Conservation (phyloP, 352 stramenopile species). For the Globisporangium megalacanthum region DNA sequence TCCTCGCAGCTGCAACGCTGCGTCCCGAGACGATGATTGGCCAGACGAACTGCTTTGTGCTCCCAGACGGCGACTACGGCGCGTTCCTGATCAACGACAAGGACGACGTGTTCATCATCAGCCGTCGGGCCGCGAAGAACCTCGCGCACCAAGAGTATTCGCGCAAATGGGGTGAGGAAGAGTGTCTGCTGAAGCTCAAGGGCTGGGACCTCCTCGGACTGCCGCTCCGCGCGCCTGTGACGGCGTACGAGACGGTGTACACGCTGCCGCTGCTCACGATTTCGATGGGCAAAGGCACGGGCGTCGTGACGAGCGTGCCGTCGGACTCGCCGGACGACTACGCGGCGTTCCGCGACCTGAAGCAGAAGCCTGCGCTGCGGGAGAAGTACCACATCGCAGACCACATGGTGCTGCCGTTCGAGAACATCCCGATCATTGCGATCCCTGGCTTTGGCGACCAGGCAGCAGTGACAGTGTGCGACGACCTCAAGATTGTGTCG, state of each 20-base stretch:
- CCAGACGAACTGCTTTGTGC: conserved; percentile 99
- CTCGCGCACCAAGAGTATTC: conserved; percentile 94
- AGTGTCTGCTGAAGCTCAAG: conserved; percentile 89
- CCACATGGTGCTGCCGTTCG: conserved; percentile 97
- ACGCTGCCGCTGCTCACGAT: conserved; percentile 99
- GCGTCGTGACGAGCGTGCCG: conserved; percentile 98
- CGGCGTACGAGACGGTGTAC: conserved; percentile 98
- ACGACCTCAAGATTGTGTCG: conserved; percentile 98
- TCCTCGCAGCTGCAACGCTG: conserved; percentile 97
- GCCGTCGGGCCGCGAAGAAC: conserved; percentile 89
- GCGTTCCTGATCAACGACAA: conserved; percentile 94
- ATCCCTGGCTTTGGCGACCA: conserved; percentile 98
- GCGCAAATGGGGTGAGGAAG: conserved; percentile 83
- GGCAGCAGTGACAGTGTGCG: conserved; percentile 94
- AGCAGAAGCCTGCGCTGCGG: conserved; percentile 97
- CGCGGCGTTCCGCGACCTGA: conserved; percentile 97
- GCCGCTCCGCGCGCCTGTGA: conserved; percentile 93
- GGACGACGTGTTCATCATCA: conserved; percentile 95
- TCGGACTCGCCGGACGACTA: conserved; percentile 99
- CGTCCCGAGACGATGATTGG: conserved; percentile 99
- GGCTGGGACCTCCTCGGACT: conserved; percentile 97
- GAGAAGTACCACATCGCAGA: conserved; percentile 98
- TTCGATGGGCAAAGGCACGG: conserved; percentile 99
- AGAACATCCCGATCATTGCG: conserved; percentile 99
- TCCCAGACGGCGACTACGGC: conserved; percentile 98